phyloP scores from a whole-genome alignment of 176 grass and related monocot species.

The Juncus inflexus region DNA sequence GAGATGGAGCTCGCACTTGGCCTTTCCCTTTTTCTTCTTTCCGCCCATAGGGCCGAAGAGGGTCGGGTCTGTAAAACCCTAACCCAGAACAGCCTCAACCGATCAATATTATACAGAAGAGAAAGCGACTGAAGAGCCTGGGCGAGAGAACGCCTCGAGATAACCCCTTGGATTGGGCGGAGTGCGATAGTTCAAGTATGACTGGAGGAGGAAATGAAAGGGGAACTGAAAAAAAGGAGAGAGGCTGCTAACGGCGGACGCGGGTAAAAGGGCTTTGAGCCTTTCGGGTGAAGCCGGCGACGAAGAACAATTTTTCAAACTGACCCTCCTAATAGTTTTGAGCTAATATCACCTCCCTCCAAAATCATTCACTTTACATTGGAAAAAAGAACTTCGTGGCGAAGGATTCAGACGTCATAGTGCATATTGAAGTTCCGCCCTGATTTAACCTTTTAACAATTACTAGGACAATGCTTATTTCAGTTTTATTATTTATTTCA shows the following conservation, averaged over 20 bases:
- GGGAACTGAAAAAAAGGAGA: background rate
- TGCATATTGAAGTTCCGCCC: no score
- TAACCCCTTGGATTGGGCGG: constrained; percentile 23
- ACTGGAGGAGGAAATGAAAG: background rate
- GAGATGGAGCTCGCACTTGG: constrained; percentile 52
- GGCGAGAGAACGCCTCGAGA: background rate
- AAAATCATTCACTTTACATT: no score
- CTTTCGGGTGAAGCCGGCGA: constrained; percentile 39
- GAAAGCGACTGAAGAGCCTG: constrained; percentile 10
- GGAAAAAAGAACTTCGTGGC: no score
- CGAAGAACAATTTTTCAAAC: constrained; percentile 6
- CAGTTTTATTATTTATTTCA: no score
- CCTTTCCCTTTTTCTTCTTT: constrained; percentile 51
- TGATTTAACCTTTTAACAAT: no score
- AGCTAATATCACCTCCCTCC: no score
- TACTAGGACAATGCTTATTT: no score
- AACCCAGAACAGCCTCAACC: constrained; percentile 37
- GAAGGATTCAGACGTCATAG: no score
- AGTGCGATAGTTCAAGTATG: constrained; percentile 17
- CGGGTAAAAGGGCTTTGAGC: constrained; percentile 27
- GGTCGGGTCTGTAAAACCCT: constrained; percentile 45
- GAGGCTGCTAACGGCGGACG: constrained; percentile 29
- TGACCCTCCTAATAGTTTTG: no score
- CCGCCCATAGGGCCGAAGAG: constrained; percentile 54
- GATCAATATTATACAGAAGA: constrained; percentile 14